phyloP scores from a whole-genome alignment of 1,139 yeast genomes.

The Sugiyamaella neomexicana region DNA sequence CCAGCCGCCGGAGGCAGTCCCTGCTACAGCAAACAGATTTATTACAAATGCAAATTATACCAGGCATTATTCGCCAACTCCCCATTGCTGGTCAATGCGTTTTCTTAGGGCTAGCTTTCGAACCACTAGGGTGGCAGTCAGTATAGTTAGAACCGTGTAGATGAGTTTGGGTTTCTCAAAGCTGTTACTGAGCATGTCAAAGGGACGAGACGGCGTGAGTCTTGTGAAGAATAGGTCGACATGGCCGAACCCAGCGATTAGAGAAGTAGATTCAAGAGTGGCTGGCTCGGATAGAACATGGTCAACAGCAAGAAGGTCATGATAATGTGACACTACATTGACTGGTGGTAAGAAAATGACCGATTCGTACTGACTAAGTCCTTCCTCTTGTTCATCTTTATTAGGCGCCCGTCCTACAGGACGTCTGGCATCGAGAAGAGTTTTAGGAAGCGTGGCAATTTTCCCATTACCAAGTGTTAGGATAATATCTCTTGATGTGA shows the following conservation, averaged over 20 bases:
- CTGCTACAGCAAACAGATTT: too few relatives aligned
- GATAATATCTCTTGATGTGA: slow-evolving; percentile 69
- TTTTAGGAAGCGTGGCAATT: slow-evolving; percentile 69
- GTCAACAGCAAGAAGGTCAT: slow-evolving; percentile 39
- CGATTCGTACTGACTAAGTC: slow-evolving; percentile 67
- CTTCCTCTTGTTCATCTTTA: slow-evolving; percentile 58
- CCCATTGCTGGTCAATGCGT: slow-evolving; percentile 32
- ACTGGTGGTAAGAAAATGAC: slow-evolving; percentile 52
- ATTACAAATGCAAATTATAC: neutral
- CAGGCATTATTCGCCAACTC: slow-evolving; percentile 13
- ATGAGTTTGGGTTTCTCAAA: slow-evolving; percentile 70
- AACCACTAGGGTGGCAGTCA: slow-evolving; percentile 46
- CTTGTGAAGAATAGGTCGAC: slow-evolving; percentile 72
- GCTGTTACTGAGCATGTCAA: slow-evolving; percentile 67
- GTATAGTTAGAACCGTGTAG: slow-evolving; percentile 56
- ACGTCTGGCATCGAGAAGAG: slow-evolving; percentile 40
- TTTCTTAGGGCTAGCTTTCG: slow-evolving; percentile 49
- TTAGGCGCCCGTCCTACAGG: slow-evolving; percentile 55
- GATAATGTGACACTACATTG: slow-evolving; percentile 46
- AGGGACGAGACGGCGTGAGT: slow-evolving; percentile 78
- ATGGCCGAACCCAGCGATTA: slow-evolving; percentile 63
- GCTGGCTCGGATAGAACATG: slow-evolving; percentile 57
- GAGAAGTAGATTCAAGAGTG: slow-evolving; percentile 74
- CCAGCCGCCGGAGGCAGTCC: neutral
- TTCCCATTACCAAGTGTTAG: slow-evolving; percentile 59